Conservation (phyloP, 305 asterid genomes). For the Fraxinus floribunda region DNA sequence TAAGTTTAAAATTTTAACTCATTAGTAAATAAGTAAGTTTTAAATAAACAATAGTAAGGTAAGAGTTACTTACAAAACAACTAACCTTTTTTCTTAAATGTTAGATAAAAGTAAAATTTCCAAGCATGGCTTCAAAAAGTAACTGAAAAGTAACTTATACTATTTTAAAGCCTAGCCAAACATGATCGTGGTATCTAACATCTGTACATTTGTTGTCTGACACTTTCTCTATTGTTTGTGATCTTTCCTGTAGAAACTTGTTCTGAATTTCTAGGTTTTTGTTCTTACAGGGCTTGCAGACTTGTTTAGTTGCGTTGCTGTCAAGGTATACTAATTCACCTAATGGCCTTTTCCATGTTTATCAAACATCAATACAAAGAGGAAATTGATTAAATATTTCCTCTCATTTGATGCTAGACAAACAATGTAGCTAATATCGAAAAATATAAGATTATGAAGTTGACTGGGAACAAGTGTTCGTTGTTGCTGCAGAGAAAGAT, state of each 20-base stretch:
- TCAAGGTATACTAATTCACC: constrained; percentile 51
- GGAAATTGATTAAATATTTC: not conserved
- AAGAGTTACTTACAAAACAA: not conserved
- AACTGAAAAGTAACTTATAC: not conserved
- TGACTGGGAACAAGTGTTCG: not conserved
- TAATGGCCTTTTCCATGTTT: constrained; percentile 6
- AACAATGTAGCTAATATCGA: not conserved
- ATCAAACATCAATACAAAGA: constrained; percentile 11
- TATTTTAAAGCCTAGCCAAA: not conserved
- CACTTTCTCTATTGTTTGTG: not conserved
- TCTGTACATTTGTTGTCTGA: not conserved
- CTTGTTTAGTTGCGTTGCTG: constrained; percentile 80
- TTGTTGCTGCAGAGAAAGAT: not conserved
- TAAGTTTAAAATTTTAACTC: not conserved
- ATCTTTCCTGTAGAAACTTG: constrained; percentile 1
- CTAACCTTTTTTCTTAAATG: not conserved
- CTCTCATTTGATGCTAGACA: not conserved
- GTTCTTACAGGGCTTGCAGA: constrained; percentile 74
- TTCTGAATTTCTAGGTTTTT: constrained; percentile 19
- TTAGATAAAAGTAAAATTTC: not conserved
- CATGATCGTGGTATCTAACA: not conserved
- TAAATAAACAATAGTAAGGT: not conserved
- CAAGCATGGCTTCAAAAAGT: not conserved
- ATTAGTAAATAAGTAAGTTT: not conserved
- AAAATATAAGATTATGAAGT: not conserved